Conservation (phyloP, 371 early-diverging fungal species). For the Syncephalastrum monosporum region DNA sequence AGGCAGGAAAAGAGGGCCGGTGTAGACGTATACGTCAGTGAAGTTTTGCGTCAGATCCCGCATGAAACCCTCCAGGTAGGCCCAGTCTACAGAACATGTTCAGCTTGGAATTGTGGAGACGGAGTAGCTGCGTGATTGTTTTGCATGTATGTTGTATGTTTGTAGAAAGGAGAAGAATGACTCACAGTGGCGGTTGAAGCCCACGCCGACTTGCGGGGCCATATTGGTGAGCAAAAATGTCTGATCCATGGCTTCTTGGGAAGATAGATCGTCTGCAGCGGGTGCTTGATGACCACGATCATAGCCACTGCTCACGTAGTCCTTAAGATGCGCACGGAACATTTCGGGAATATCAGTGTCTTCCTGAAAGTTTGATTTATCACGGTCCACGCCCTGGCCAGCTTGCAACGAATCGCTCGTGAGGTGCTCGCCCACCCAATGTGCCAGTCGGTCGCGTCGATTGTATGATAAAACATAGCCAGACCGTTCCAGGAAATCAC, state of each 20-base stretch:
- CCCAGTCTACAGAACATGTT: constrained; percentile 57
- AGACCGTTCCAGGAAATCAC: constrained; percentile 46
- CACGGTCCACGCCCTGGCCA: constrained; percentile 53
- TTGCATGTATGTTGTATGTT: too few relatives aligned
- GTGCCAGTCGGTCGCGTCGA: constrained; percentile 73
- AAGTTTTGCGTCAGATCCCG: constrained; percentile 62
- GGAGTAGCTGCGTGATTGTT: too few relatives aligned
- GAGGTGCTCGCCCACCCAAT: constrained; percentile 83
- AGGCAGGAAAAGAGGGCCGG: constrained; percentile 80
- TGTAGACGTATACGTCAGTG: constrained; percentile 72
- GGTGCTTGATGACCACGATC: constrained; percentile 85
- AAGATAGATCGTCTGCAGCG: constrained; percentile 68
- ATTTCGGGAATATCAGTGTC: constrained; percentile 57
- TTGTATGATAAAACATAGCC: constrained; percentile 63
- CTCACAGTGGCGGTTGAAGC: constrained; percentile 77
- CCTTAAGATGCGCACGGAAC: constrained; percentile 63
- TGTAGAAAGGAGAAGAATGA: not conserved
- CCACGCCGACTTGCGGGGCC: constrained; percentile 77
- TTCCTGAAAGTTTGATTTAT: constrained; percentile 62
- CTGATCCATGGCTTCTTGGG: constrained; percentile 68
- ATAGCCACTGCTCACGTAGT: constrained; percentile 72
- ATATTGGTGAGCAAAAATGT: constrained; percentile 78
- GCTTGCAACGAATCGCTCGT: constrained; percentile 58
- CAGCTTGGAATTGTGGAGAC: not conserved
- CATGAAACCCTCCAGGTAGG: constrained; percentile 71